phyloP scores from a whole-genome alignment of 345 rosid genomes.

The Lepidium aucheri region DNA sequence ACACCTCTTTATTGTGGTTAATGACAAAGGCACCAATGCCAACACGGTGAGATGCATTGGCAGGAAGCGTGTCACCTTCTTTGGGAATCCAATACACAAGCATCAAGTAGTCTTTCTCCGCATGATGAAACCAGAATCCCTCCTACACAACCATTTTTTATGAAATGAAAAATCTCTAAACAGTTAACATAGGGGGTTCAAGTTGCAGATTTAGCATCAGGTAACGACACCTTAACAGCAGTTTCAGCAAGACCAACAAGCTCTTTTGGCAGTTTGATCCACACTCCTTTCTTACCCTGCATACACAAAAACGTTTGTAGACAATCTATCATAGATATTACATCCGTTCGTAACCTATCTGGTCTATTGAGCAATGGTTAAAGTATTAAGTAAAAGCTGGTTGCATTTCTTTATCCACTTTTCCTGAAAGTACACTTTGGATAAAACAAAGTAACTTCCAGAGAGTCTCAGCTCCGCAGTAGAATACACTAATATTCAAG shows the following conservation, averaged over 20 bases:
- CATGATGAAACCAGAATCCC: slow-evolving; percentile 93
- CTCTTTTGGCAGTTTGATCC: slow-evolving; percentile 78
- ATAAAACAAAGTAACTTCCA: neutral
- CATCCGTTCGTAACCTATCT: neutral
- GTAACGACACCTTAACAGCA: slow-evolving; percentile 55
- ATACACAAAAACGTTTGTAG: neutral
- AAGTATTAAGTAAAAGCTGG: neutral
- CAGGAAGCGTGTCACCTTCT: slow-evolving; percentile 54
- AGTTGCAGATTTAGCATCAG: neutral
- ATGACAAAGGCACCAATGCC: slow-evolving; percentile 69
- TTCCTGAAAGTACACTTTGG: neutral
- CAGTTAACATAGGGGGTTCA: neutral
- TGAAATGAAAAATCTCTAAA: neutral
- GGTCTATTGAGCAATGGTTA: neutral
- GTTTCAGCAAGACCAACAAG: slow-evolving; percentile 59
- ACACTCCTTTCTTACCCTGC: slow-evolving; percentile 81
- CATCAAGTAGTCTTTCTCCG: slow-evolving; percentile 77
- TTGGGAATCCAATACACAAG: slow-evolving; percentile 77
- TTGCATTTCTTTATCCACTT: neutral
- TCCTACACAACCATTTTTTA: slow-evolving; percentile 37
- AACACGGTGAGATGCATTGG: slow-evolving; percentile 85
- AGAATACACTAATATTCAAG: neutral
- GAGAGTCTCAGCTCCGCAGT: slow-evolving; percentile 9
- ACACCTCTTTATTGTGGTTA: slow-evolving; percentile 71
- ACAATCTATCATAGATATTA: neutral